Evolutionary conservation across 1,284 basidiomycete species (phyloP), one percentile per base, ranked within the genome.

Genomic region (Ceratobasidium sp.): DNA sequence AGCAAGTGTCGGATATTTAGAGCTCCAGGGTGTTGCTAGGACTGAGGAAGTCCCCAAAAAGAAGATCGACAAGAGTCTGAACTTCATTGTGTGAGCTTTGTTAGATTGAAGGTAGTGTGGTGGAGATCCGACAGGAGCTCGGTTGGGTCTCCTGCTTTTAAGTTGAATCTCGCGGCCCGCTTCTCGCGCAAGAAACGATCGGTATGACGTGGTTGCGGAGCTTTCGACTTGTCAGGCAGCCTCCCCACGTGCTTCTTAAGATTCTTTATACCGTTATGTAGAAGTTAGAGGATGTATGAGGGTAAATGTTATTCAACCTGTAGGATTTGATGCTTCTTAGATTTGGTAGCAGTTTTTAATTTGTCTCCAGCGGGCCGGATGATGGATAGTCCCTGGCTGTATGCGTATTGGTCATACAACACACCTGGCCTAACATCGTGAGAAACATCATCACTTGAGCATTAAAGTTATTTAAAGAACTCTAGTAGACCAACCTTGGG

Each of bases 141-240:
- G 3, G 50, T 28, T 21, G 41, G 13, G 57, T 38, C 11, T 5
- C 11, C 57, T 21, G 14, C 35, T 59, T 44, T 59, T 23, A 11
- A 38, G n/a, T n/a, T 30, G 46, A 5, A 3, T 43, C 21, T 16
- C 44, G 7, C 7, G 30, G 26, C 28, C 14, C 26, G 6, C n/a
- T n/a, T 32, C 18, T 32, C 7, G 18, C 13, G 30, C 13, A 49
- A 8, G 18, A n/a, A 7, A 43, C 2, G 38, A 14, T 26, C 1
- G 5, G 5, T 28, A 54, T 66, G 63, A 44, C 63, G 63, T 55
- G 50, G 63, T 35, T 21, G 49, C 28, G 50, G 35, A 54, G 30
- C n/a, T 43, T 26, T 30, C 23, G 43, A 30, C 16, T 13, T 35
- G 49, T 49, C 50, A 28, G 54, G 26, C 13, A 23, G 18, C 23